These are phyloP conservation scores for Misopates orontium DNA, from an alignment of 257 asterid genomes.

Conservation along the genomic window DNA sequence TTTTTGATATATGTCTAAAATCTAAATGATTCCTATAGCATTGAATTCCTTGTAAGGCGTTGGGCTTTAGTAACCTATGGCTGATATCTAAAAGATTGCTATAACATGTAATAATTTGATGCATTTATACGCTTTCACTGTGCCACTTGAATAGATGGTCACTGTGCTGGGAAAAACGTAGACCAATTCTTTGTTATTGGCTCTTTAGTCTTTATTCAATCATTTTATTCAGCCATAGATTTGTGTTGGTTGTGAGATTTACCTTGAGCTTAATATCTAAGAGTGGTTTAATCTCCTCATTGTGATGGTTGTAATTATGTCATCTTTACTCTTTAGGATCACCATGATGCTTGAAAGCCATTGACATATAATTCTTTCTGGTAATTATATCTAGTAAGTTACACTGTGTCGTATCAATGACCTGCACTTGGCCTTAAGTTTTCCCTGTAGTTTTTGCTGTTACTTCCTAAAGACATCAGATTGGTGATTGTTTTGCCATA, in stretches of 20 bases:
- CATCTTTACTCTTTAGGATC: not conserved
- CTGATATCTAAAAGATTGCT: too few species aligned
- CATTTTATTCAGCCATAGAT: not conserved
- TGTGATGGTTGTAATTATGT: not conserved
- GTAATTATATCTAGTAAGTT: not conserved
- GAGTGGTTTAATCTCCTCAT: not conserved
- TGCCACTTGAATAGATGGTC: not conserved
- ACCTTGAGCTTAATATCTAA: slow-evolving; percentile 12
- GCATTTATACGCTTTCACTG: too few species aligned
- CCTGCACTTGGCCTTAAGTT: not conserved
- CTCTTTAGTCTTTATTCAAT: not conserved
- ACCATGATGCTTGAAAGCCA: not conserved
- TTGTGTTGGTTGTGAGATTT: not conserved
- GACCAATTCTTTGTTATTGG: not conserved
- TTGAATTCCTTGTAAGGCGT: too few species aligned
- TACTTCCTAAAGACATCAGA: not conserved
- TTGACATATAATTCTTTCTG: not conserved
- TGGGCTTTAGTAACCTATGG: too few species aligned
- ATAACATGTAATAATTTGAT: too few species aligned
- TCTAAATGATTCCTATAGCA: too few species aligned
- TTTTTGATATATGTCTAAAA: too few species aligned
- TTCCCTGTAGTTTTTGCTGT: not conserved
- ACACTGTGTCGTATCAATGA: not conserved
- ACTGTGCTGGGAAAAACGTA: not conserved
- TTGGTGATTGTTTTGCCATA: not conserved